Evolutionary conservation across 768 basidiomycete species (phyloP).

Genomic region (Brasilioporus rufonigricans): DNA sequence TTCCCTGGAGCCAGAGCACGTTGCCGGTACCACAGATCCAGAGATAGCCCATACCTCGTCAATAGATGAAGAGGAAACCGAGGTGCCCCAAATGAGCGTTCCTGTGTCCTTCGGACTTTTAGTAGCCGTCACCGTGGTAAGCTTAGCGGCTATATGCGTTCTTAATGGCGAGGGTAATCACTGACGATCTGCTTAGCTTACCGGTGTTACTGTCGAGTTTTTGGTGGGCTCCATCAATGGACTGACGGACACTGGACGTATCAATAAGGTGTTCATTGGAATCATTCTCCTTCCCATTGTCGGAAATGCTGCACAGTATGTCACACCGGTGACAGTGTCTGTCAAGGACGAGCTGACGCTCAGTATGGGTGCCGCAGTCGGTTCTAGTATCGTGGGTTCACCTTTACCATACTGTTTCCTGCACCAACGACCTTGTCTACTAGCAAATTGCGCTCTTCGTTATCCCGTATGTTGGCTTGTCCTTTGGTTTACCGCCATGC

Average conservation of each 20-base stretch:
- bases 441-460: constrained; percentile 76
- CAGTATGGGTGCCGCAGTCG: constrained; percentile 86
- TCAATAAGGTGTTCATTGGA: constrained; percentile 83
- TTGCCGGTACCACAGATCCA: neutral
- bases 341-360: constrained; percentile 88
- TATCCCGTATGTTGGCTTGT: constrained; percentile 45
- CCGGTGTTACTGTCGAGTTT: constrained; percentile 57
- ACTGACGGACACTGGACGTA: constrained; percentile 51
- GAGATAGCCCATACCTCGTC: constrained; percentile 4
- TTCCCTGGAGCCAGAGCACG: neutral
- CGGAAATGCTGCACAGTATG: constrained; percentile 87
- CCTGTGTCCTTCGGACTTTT: constrained; percentile 53
- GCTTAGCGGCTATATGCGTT: constrained; percentile 18
- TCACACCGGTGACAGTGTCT: constrained; percentile 86
- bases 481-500: neutral
- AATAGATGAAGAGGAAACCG: constrained; percentile 29
- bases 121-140: constrained; percentile 58
- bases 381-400: constrained; percentile 69
- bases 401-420: neutral
- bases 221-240: constrained; percentile 84
- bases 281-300: constrained; percentile 89
- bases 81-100: constrained; percentile 54
- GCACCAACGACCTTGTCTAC: neutral
- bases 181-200: constrained; percentile 35
- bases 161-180: neutral